Base-by-base conservation (phyloP, 2,329 filamentous ascomycete genomes). In the Aureobasidium namibiae region DNA sequence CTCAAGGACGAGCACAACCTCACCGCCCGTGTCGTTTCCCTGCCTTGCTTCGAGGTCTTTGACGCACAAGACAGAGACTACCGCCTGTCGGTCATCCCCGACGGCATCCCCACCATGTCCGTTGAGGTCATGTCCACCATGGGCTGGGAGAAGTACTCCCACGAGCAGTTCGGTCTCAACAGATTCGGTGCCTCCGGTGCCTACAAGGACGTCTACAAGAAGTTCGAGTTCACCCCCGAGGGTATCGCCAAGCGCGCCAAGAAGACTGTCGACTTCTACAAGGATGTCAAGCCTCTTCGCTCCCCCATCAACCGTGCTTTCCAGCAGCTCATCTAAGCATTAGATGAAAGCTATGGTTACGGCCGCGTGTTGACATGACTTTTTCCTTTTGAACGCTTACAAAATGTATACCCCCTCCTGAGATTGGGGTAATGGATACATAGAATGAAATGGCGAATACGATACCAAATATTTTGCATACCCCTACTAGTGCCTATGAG, bases 81-180 rank as follows among this genome's bases (percentile, higher is more conserved):
- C 86, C 87, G 86, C 74, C 87, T 99, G 67, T 88, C 86, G 66
- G 89, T 96, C 66, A 85, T 99, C 64, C 94, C 92, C 69, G 91
- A 96, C 74, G 92, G 92, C 67, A 92, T 96, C 73, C 92, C 94
- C 66, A 85, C 91, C 63, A 76, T 99, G 76, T 95, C 89, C 60
- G 89, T 99, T 67, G 94, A 99, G 82, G 92, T 91, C 75, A 95
- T 96, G 89, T 88, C 84, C 76, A 99, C 94, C 67, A 86, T 96
- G 78, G 94, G 94, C 68, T 99, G 94, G 94, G 92, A 97, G 84
- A 89, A 92, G 77, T 99, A 97, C 81, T 89, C 91, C 61, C 92
- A 99, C 79, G 94, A 99, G 85, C 94, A 99, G 81, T 99, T 99
- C 72, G 94, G 94, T 74, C 86, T 99, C 67, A 99, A 99, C 88